A percentile compares a stretch with the other conserved stretches of the same genome.
phyloP scores from a whole-genome alignment of 352 stramenopile species.

The Phytophthora pistaciae region DNA sequence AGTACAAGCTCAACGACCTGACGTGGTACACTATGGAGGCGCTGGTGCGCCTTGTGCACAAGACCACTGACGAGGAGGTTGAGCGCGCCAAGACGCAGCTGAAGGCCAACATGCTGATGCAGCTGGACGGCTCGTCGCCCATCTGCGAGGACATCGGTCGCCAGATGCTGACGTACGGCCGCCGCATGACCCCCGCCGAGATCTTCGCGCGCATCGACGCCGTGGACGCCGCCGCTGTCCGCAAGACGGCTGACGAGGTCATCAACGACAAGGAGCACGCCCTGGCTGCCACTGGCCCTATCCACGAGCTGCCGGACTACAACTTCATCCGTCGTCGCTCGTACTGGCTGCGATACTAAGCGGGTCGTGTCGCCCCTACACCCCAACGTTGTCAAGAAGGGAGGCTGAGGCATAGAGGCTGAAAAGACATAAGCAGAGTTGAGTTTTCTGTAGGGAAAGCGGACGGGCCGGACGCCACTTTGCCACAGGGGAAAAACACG shows the following conservation, averaged over 20 bases:
- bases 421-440: slow-evolving; percentile 32
- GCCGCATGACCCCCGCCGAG: slow-evolving; percentile 98
- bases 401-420: slow-evolving; percentile 45
- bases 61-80: slow-evolving; percentile 97
- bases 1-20: slow-evolving; percentile 96
- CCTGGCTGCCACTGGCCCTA: slow-evolving; percentile 96
- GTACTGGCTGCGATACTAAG: slow-evolving; percentile 97
- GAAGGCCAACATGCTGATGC: slow-evolving; percentile 99
- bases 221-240: slow-evolving; percentile 96
- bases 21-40: slow-evolving; percentile 96
- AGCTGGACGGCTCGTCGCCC: slow-evolving; percentile 98
- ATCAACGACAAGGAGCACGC: slow-evolving; percentile 99
- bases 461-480: slow-evolving; percentile 40
- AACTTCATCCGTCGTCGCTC: slow-evolving; percentile 99
- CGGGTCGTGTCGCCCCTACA: slow-evolving; percentile 20
- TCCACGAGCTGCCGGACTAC: slow-evolving; percentile 99
- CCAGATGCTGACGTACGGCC: slow-evolving; percentile 97
- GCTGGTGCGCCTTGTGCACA: slow-evolving; percentile 96
- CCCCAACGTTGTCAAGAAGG: slow-evolving; percentile 40
- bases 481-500: slow-evolving; percentile 33
- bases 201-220: slow-evolving; percentile 99
- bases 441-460: slow-evolving; percentile 43
- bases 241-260: slow-evolving; percentile 84
- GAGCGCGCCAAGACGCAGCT: slow-evolving; percentile 98
- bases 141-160: slow-evolving; percentile 99